These are phyloP conservation scores for Phyllosticta citriasiana DNA, from an alignment of 2,329 filamentous ascomycete species.

Conservation along the genomic window DNA sequence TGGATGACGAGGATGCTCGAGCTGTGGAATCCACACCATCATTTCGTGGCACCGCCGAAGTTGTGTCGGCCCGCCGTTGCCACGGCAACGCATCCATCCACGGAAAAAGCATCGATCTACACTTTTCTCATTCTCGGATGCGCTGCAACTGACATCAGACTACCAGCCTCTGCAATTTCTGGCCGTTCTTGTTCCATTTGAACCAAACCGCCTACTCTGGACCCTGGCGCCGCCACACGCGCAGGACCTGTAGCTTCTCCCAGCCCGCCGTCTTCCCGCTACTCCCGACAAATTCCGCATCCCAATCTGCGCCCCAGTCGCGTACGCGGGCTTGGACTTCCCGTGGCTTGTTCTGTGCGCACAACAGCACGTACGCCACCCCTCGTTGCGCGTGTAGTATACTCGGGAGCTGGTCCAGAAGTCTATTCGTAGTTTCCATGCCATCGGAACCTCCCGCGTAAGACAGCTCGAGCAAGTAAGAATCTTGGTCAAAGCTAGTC, in stretches of 20 bases:
- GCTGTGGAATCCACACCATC: not conserved
- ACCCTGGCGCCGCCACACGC: constrained; percentile 56
- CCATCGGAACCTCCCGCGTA: constrained; percentile 85
- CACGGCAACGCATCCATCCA: not conserved
- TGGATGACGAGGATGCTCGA: not conserved
- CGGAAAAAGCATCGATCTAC: not conserved
- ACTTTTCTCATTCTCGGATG: not conserved
- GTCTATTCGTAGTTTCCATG: constrained; percentile 82
- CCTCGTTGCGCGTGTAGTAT: constrained; percentile 55
- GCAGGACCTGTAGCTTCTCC: constrained; percentile 85
- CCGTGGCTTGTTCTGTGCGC: constrained; percentile 79
- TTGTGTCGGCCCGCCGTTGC: not conserved
- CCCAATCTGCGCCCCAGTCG: constrained; percentile 55
- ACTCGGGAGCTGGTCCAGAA: constrained; percentile 59
- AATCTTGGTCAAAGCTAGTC: constrained; percentile 62
- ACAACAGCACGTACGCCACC: constrained; percentile 82
- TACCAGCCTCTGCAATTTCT: not conserved
- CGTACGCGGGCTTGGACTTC: constrained; percentile 56
- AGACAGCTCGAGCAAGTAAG: constrained; percentile 70
- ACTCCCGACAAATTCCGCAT: constrained; percentile 63
- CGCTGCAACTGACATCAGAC: not conserved
- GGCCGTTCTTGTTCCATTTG: not conserved
- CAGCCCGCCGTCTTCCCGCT: constrained; percentile 86
- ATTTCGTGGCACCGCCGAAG: not conserved
- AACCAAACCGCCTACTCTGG: not conserved